A percentile compares a stretch with the other conserved stretches of the same genome.
These are phyloP conservation scores for Echinosophora koreensis DNA, from an alignment of 306 rosid species.

Conservation along the genomic window DNA sequence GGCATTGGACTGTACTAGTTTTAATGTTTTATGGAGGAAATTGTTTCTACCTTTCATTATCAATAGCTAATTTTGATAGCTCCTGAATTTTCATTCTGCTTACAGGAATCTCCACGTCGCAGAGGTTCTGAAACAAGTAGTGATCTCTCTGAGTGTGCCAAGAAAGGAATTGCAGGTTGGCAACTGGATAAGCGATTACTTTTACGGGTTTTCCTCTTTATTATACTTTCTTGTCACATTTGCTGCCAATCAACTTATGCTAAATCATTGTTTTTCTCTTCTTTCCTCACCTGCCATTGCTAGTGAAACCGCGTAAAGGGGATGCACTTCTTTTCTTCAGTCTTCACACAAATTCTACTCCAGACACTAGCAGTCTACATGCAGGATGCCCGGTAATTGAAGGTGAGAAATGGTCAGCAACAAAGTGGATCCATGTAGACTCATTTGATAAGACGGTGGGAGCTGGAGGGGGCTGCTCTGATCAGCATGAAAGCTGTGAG, in stretches of 20 bases:
- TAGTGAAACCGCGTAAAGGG: constrained; percentile 94
- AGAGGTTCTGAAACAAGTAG: constrained; percentile 60
- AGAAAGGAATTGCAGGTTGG: constrained; percentile 91
- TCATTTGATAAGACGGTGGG: constrained; percentile 75
- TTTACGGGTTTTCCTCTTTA: constrained; percentile 6
- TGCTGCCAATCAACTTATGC: constrained; percentile 20
- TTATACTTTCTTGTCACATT: constrained; percentile 17
- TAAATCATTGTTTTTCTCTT: constrained; percentile 19
- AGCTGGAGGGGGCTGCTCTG: constrained; percentile 68
- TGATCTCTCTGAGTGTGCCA: constrained; percentile 92
- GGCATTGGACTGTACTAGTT: constrained; percentile 9
- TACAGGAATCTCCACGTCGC: constrained; percentile 69
- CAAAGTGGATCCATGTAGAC: constrained; percentile 96
- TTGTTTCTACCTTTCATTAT: constrained; percentile 2
- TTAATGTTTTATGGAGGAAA: not conserved
- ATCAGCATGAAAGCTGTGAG: constrained; percentile 79
- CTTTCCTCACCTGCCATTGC: constrained; percentile 32
- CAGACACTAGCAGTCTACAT: constrained; percentile 89
- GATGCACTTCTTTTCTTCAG: constrained; percentile 99
- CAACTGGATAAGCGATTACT: constrained; percentile 22
- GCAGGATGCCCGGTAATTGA: constrained; percentile 96
- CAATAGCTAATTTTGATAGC: constrained; percentile 42
- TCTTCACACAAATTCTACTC: constrained; percentile 78
- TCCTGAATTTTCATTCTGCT: constrained; percentile 42
- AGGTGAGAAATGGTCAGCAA: constrained; percentile 99